These are phyloP conservation scores for Cladosporium sp. DNA, from an alignment of 2,329 filamentous ascomycete genomes.

Conservation along the genomic window DNA sequence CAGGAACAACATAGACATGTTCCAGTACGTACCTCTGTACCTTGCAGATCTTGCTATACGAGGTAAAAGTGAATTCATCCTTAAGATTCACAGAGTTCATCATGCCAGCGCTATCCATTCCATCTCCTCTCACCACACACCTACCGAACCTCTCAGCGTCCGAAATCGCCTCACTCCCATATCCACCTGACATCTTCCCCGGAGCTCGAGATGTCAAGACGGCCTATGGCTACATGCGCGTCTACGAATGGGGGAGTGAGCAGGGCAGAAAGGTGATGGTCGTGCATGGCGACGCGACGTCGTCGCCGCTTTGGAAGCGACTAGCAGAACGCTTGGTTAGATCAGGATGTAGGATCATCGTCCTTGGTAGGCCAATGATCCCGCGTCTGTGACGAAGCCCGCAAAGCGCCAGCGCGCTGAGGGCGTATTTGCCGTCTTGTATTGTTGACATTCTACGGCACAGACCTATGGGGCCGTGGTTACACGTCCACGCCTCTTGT, in stretches of 20 bases:
- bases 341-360: constrained; percentile 28
- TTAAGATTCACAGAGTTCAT: too few species aligned
- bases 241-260: constrained; percentile 31
- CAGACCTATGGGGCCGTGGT: constrained; percentile 18
- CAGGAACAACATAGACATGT: too few species aligned
- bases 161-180: constrained; percentile 24
- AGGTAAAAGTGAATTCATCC: too few species aligned
- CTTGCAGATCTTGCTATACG: too few species aligned
- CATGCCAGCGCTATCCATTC: neutral
- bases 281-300: constrained; percentile 29
- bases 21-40: too few species aligned
- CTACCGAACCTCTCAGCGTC: constrained; percentile 26
- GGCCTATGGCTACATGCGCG: constrained; percentile 28
- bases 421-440: neutral
- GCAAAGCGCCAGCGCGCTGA: too few species aligned
- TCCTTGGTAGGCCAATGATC: constrained; percentile 23
- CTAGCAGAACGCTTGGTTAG: constrained; percentile 26
- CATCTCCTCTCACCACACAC: constrained; percentile 27
- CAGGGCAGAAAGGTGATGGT: constrained; percentile 28
- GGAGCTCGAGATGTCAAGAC: constrained; percentile 30
- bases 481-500: constrained; percentile 10
- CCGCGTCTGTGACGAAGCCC: too few species aligned
- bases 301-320: constrained; percentile 16
- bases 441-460: neutral
- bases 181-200: constrained; percentile 28